Evolutionary conservation across 495 filamentous ascomycete species (phyloP).

Genomic region (Penicillium ochrochloron): DNA sequence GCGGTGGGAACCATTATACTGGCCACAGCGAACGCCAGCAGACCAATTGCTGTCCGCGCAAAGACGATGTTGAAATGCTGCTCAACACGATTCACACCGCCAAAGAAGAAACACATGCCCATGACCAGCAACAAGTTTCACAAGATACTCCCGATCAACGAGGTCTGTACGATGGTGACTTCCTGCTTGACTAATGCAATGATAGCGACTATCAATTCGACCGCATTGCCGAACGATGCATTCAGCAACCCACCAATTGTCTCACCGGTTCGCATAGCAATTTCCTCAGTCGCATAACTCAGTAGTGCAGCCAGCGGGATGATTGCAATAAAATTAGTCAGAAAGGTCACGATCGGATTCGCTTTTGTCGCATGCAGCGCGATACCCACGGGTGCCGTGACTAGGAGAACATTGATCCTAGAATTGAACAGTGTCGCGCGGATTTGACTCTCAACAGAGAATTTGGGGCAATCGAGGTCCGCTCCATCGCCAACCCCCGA

Average conservation of each 20-base stretch:
- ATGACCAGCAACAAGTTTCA: slow-evolving; percentile 32
- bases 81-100: slow-evolving; percentile 20
- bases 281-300: slow-evolving; percentile 31
- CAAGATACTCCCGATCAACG: slow-evolving; percentile 29
- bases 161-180: slow-evolving; percentile 29
- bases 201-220: slow-evolving; percentile 31
- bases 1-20: slow-evolving; percentile 28
- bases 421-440: not conserved
- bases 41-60: slow-evolving; percentile 27
- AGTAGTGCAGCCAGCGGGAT: slow-evolving; percentile 29
- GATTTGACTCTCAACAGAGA: too few species aligned
- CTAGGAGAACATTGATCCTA: not conserved
- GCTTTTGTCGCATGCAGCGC: not conserved
- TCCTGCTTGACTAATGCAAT: slow-evolving; percentile 27
- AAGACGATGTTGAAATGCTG: slow-evolving; percentile 27
- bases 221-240: slow-evolving; percentile 28
- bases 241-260: slow-evolving; percentile 33
- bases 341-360: slow-evolving; percentile 21
- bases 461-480: too few species aligned
- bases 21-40: slow-evolving; percentile 32
- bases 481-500: too few species aligned
- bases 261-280: slow-evolving; percentile 26
- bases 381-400: not conserved
- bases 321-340: slow-evolving; percentile 34
- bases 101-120: slow-evolving; percentile 26